These are phyloP conservation scores for Paraconiothyrium sp. DNA, from an alignment of 2,329 filamentous ascomycete genomes.

Conservation along the genomic window DNA sequence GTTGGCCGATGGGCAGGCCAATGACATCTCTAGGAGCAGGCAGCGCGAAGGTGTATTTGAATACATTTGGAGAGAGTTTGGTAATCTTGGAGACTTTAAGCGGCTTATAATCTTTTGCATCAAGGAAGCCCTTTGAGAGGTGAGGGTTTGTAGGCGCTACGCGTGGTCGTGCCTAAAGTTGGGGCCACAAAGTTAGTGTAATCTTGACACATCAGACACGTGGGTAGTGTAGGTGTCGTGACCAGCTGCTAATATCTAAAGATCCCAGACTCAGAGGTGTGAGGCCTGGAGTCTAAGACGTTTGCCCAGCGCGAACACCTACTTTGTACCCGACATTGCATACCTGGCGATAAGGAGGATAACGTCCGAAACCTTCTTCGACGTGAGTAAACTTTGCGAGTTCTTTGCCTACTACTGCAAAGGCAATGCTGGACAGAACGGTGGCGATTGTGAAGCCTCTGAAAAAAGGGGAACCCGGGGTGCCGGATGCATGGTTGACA, in stretches of 20 bases:
- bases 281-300: too few species aligned
- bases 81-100: conserved; percentile 53
- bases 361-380: conserved; percentile 31
- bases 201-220: too few species aligned
- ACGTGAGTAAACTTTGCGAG: conserved; percentile 57
- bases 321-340: too few species aligned
- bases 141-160: conserved; percentile 24
- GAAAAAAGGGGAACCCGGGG: conserved; percentile 17
- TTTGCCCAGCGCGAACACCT: too few species aligned
- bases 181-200: too few species aligned
- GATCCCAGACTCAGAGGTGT: too few species aligned
- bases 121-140: conserved; percentile 56
- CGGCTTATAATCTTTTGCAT: conserved; percentile 58
- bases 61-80: conserved; percentile 30
- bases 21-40: conserved; percentile 34
- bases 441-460: conserved; percentile 30
- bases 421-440: conserved; percentile 29
- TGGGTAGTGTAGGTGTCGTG: too few species aligned
- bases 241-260: too few species aligned
- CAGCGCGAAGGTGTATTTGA: conserved; percentile 37
- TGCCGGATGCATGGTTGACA: conserved; percentile 14
- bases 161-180: conserved; percentile 9
- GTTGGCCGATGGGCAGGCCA: conserved; percentile 49
- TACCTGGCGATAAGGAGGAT: conserved; percentile 31
- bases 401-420: conserved; percentile 24